Evolutionary conservation across 2,329 filamentous ascomycete species (phyloP).

Genomic region (Alternaria panax): DNA sequence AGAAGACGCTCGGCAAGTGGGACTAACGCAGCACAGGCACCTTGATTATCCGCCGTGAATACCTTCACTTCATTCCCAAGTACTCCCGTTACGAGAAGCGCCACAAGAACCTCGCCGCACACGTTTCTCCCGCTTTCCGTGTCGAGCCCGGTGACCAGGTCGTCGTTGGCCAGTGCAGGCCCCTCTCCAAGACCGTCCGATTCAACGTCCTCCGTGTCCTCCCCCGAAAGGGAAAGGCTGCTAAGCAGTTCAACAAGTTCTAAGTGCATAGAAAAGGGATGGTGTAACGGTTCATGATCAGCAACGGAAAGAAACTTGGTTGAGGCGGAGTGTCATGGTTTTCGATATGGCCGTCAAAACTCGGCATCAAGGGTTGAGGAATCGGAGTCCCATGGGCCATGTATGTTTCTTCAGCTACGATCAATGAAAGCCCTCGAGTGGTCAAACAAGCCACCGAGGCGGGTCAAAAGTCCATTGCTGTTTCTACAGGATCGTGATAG

Average conservation of each 20-base stretch:
- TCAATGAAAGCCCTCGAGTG: constrained; percentile 51
- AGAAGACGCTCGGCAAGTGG: constrained; percentile 18
- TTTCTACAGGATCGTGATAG: constrained; percentile 11
- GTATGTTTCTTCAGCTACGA: constrained; percentile 52
- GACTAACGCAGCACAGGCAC: constrained; percentile 59
- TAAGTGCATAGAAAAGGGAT: constrained; percentile 61
- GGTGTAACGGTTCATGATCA: constrained; percentile 42
- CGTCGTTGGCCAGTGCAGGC: constrained; percentile 98
- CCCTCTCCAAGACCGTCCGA: constrained; percentile 99
- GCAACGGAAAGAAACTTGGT: constrained; percentile 33
- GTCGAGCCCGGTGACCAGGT: constrained; percentile 99
- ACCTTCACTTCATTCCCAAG: constrained; percentile 99
- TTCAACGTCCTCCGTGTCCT: constrained; percentile 99
- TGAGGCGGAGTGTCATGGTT: constrained; percentile 41
- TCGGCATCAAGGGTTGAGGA: constrained; percentile 51
- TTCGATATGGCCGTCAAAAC: constrained; percentile 45
- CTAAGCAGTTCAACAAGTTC: constrained; percentile 99
- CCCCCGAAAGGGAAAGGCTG: constrained; percentile 93
- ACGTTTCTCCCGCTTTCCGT: constrained; percentile 99
- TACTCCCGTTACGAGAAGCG: constrained; percentile 99
- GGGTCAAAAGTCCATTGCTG: constrained; percentile 45
- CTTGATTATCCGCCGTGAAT: constrained; percentile 98
- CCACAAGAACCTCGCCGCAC: constrained; percentile 99
- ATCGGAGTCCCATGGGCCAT: constrained; percentile 51
- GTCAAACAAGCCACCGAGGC: constrained; percentile 46